Percentiles rank a stretch among this genome's conserved stretches.
phyloP scores from a whole-genome alignment of 495 filamentous ascomycete genomes.

The Hyaloscypha variabilis region DNA sequence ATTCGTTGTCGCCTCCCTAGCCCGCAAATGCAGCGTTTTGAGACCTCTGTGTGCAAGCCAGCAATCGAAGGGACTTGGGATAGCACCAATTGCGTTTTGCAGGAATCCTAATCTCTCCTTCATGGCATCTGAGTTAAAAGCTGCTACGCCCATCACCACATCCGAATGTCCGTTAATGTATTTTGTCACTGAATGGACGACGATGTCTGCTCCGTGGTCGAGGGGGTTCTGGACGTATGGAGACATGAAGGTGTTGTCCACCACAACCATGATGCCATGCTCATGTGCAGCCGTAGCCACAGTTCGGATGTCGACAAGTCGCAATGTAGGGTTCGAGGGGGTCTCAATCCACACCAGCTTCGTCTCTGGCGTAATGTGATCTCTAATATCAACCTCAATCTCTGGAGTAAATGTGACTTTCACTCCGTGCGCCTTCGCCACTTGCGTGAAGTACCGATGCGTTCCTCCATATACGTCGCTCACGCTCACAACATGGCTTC shows the following conservation, averaged over 20 bases:
- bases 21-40: constrained; percentile 95
- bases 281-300: constrained; percentile 82
- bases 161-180: constrained; percentile 99
- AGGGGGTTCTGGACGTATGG: constrained; percentile 97
- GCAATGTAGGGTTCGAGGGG: constrained; percentile 90
- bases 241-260: constrained; percentile 97
- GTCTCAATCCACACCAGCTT: constrained; percentile 98
- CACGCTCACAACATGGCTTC: constrained; percentile 93
- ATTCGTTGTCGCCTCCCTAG: constrained; percentile 79
- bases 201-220: constrained; percentile 93
- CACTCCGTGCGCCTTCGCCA: constrained; percentile 92
- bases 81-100: constrained; percentile 95
- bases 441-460: constrained; percentile 98
- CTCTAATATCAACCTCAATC: constrained; percentile 83
- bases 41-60: constrained; percentile 99
- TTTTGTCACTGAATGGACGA: constrained; percentile 99
- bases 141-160: constrained; percentile 96
- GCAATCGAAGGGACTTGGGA: constrained; percentile 90
- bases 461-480: constrained; percentile 98
- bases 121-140: constrained; percentile 86
- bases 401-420: constrained; percentile 89
- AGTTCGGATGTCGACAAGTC: constrained; percentile 86
- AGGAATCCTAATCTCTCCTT: constrained; percentile 82
- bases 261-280: constrained; percentile 90
- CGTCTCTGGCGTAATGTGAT: constrained; percentile 84